phyloP scores from a whole-genome alignment of 2,329 filamentous ascomycete species.

The Chalaropsis thielavioides region DNA sequence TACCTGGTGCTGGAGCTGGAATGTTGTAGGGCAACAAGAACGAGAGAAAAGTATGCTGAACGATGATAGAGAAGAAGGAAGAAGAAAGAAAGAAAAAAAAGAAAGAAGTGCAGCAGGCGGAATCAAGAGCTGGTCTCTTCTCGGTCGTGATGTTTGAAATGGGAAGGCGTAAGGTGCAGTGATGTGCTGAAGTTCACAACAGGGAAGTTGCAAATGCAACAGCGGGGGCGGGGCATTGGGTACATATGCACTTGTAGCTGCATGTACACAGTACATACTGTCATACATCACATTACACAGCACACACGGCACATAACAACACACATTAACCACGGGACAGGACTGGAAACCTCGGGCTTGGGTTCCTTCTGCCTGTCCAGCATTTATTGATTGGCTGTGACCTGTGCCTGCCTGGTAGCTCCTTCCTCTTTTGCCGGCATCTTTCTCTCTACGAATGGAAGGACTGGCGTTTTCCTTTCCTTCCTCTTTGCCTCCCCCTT shows the following conservation, averaged over 20 bases:
- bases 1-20: background rate
- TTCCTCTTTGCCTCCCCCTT: background rate
- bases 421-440: background rate
- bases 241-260: background rate
- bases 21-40: background rate
- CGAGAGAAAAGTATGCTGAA: background rate
- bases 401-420: background rate
- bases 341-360: no score
- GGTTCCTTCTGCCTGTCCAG: background rate
- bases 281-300: background rate
- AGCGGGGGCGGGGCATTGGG: conserved; percentile 14
- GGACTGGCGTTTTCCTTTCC: background rate
- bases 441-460: background rate
- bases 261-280: background rate
- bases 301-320: background rate
- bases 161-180: background rate
- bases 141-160: background rate
- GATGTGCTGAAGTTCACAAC: background rate
- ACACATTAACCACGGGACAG: no score
- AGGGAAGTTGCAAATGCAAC: conserved; percentile 3
- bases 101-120: background rate
- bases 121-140: background rate
- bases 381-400: background rate
- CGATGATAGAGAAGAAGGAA: background rate
- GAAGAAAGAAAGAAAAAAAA: background rate